Percentiles rank a stretch among this genome's conserved stretches.
Conservation (phyloP, 1,284 basidiomycete genomes). For the Meripilus lineatus region DNA sequence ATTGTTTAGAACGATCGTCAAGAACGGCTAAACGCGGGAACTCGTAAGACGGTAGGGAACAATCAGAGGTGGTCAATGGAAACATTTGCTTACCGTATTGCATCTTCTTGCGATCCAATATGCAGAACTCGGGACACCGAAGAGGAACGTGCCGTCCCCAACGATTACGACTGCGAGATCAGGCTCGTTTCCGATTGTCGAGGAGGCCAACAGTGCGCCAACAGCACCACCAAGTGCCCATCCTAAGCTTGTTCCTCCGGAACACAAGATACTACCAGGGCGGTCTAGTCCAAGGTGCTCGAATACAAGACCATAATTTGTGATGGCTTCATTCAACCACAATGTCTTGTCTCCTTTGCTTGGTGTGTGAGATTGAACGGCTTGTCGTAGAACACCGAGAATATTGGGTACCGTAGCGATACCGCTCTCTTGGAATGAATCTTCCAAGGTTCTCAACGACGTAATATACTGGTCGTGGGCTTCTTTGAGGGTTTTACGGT, state of each 20-base stretch:
- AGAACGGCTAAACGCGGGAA: conserved; percentile 46
- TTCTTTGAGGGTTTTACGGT: conserved; percentile 13
- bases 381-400: conserved; percentile 41
- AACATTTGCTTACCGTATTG: conserved; percentile 43
- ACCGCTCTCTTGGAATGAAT: conserved; percentile 13
- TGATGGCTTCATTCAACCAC: conserved; percentile 61
- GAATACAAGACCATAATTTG: conserved; percentile 51
- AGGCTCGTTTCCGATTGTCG: conserved; percentile 27
- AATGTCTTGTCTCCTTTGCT: conserved; percentile 37
- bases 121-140: conserved; percentile 58
- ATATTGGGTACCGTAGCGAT: conserved; percentile 40
- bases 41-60: neutral
- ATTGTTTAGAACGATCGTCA: conserved; percentile 68
- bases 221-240: conserved; percentile 63
- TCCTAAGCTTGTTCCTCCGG: conserved; percentile 58
- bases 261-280: conserved; percentile 46
- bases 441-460: conserved; percentile 19
- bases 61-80: neutral
- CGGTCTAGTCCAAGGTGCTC: conserved; percentile 48
- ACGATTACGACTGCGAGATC: conserved; percentile 56
- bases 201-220: conserved; percentile 47
- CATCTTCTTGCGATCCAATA: conserved; percentile 71
- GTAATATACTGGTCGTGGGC: conserved; percentile 24
- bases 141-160: conserved; percentile 66
- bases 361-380: conserved; percentile 32